A percentile compares a stretch with the other conserved stretches of the same genome.
Evolutionary conservation across 148 eudicot species (phyloP).

Genomic region (Polygonum aviculare): DNA sequence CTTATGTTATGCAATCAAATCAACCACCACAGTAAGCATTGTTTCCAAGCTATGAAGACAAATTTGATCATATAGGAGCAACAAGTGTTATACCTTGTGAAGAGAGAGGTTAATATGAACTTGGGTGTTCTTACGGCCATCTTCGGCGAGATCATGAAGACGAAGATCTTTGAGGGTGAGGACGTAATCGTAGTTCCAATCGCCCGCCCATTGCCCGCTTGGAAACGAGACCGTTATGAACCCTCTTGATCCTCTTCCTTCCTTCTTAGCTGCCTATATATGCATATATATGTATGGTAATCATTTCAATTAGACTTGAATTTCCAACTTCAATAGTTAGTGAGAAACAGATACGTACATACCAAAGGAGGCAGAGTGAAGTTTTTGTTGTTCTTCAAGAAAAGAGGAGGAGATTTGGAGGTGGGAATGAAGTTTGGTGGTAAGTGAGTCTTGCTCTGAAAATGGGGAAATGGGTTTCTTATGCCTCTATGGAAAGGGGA

Average conservation of each 20-base stretch:
- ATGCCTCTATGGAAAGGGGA: background rate
- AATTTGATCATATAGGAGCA: background rate
- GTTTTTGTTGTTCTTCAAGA: background rate
- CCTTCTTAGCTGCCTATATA: constrained; percentile 21
- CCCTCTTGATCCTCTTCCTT: constrained; percentile 16
- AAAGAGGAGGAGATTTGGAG: background rate
- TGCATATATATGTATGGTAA: too few species aligned
- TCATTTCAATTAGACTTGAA: too few species aligned
- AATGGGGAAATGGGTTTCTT: background rate
- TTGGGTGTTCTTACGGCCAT: constrained; percentile 20
- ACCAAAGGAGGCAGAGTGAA: background rate
- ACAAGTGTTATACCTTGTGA: constrained; percentile 28
- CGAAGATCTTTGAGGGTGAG: constrained; percentile 36
- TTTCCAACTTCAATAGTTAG: background rate
- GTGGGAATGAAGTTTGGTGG: background rate
- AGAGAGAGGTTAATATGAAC: constrained; percentile 36
- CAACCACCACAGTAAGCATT: background rate
- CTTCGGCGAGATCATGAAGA: constrained; percentile 43
- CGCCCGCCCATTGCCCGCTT: constrained; percentile 33
- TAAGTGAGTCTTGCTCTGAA: background rate
- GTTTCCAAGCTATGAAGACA: too few species aligned
- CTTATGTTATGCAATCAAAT: too few species aligned
- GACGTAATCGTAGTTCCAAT: constrained; percentile 36
- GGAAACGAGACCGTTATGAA: constrained; percentile 34
- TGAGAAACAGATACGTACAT: background rate